Base-by-base conservation (phyloP, 305 asterid species). In the Solanum hybrid region DNA sequence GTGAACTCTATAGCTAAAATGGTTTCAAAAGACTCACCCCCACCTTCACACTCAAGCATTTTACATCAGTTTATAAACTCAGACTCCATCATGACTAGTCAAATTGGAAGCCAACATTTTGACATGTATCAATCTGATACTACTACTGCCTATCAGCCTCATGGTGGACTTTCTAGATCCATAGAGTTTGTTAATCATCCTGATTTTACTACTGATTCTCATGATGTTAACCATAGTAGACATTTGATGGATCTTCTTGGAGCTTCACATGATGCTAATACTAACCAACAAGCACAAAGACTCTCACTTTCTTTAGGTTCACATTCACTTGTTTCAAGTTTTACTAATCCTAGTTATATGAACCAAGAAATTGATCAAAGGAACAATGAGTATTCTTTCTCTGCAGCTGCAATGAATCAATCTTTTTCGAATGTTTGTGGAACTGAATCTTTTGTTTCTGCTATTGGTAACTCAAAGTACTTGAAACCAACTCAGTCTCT, bases 241-340 rank as follows among this genome's bases (percentile, higher is more conserved):
- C 95, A 95, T 38, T 89, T 96, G 7, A 95, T 95, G 94, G 96
- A 95, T 85, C 96, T 96, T 86, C 95, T 96, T 34, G 98, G 98
- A 27, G 89, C 93, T 51, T 89, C 98, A 7, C 93, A 91, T 37
- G 95, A 92, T 26, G 72, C 91, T 16, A 60, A 60, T 20, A 76
- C 91, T 16, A 79, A 90, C 37, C 93, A 84, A 11, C 96, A 92
- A 29, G 35, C 93, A n/a, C 98, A 92, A 90, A 91, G 94, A 86
- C 98, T 97, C 13, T 95, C 99, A 10, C 95, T 95, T 26, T 95
- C 99, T 9, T 90, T 97, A 77, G 94, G 98, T 88, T 91, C 95
- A 32, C 80, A 82, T 37, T 86, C 91, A 22, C 79, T 91, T 35
- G 90, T 90, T 75, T 89, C 95, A n/a, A 27, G 56, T 75, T 88